A percentile compares a stretch with the other conserved stretches of the same genome.
Evolutionary conservation across 352 stramenopile genomes (phyloP).

Genomic region (Elongisporangium anandrum): DNA sequence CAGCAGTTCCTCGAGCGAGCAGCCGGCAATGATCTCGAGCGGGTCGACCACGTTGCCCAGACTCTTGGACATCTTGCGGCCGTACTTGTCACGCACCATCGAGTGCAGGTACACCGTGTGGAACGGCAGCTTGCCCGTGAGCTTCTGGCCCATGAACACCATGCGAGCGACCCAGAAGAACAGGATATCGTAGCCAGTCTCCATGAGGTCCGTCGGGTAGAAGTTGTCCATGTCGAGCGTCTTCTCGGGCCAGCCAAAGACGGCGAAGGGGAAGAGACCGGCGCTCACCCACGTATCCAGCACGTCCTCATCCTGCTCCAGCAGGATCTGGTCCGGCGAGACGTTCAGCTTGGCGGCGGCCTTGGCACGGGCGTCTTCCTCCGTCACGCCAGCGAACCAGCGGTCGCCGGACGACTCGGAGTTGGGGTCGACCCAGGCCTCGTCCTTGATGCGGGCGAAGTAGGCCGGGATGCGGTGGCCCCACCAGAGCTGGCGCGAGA

Average conservation of each 20-base stretch:
- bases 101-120: conserved; percentile 97
- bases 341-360: conserved; percentile 68
- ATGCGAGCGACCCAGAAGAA: conserved; percentile 99
- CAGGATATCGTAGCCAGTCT: conserved; percentile 99
- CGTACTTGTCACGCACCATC: conserved; percentile 97
- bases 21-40: conserved; percentile 97
- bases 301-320: conserved; percentile 99
- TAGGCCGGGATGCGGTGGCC: conserved; percentile 99
- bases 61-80: conserved; percentile 99
- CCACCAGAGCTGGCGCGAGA: conserved; percentile 99
- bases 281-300: conserved; percentile 99
- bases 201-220: conserved; percentile 95
- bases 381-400: conserved; percentile 75
- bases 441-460: conserved; percentile 90
- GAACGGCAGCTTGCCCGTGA: conserved; percentile 97
- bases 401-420: conserved; percentile 45
- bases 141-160: conserved; percentile 94
- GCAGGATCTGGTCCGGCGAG: conserved; percentile 50
- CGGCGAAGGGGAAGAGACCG: conserved; percentile 93
- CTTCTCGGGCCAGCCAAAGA: conserved; percentile 80
- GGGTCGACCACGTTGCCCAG: conserved; percentile 99
- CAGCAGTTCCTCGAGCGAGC: conserved; percentile 92
- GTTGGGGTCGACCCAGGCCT: conserved; percentile 71
- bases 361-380: conserved; percentile 89
- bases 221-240: conserved; percentile 83